These are phyloP conservation scores for Fonsecaea pugnacius DNA, from an alignment of 2,329 filamentous ascomycete genomes.

Conservation along the genomic window DNA sequence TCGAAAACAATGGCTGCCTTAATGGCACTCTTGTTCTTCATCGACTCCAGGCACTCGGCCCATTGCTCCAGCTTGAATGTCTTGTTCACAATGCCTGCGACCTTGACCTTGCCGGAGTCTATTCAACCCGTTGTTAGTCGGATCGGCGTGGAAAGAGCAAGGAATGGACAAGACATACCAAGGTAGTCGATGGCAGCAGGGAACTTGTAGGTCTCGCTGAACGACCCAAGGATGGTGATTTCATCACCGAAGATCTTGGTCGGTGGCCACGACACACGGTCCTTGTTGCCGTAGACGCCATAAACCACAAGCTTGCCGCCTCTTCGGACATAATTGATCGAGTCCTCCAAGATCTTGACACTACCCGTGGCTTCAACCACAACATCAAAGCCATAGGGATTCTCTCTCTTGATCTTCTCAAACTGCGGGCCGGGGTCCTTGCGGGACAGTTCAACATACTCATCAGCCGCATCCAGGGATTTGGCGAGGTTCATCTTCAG, in stretches of 20 bases:
- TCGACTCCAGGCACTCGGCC: constrained; percentile 70
- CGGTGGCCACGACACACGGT: constrained; percentile 70
- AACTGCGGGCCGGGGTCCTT: constrained; percentile 63
- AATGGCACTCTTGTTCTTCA: constrained; percentile 73
- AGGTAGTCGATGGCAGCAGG: constrained; percentile 61
- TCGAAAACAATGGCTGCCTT: constrained; percentile 76
- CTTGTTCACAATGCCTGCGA: constrained; percentile 73
- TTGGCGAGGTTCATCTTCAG: constrained; percentile 72
- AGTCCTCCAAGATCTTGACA: constrained; percentile 69
- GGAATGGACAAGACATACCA: constrained; percentile 28
- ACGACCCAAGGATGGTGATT: constrained; percentile 74
- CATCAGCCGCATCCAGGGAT: constrained; percentile 53
- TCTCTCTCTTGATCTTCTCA: constrained; percentile 63
- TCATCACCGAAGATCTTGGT: constrained; percentile 70
- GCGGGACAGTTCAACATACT: constrained; percentile 54
- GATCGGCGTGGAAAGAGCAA: neutral
- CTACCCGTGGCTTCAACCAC: constrained; percentile 73
- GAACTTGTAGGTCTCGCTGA: constrained; percentile 76
- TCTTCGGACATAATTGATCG: constrained; percentile 72
- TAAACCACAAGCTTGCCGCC: constrained; percentile 75
- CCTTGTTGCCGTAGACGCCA: constrained; percentile 68
- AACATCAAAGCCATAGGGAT: constrained; percentile 75
- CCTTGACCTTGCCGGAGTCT: constrained; percentile 49
- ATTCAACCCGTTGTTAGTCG: constrained; percentile 18
- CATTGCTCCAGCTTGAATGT: constrained; percentile 74